Evolutionary conservation across 345 rosid genomes (phyloP).

Genomic region (Eucalyptus marginata): DNA sequence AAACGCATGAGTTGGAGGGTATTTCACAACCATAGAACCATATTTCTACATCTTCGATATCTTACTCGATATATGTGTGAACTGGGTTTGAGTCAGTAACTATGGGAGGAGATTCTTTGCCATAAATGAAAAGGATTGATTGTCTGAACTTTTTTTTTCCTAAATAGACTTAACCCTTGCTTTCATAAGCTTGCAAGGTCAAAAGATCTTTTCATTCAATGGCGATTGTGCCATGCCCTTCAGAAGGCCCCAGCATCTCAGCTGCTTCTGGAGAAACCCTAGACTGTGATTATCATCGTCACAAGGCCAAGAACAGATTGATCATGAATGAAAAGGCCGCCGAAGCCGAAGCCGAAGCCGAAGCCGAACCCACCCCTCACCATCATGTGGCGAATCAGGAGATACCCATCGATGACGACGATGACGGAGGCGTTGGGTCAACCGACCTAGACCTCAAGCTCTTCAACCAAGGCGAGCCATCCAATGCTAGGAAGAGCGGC

Average conservation of each 20-base stretch:
- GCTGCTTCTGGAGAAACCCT: background rate
- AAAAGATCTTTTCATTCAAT: background rate
- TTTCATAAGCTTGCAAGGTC: background rate
- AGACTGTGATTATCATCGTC: background rate
- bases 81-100: background rate
- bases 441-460: background rate
- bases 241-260: background rate
- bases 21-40: background rate
- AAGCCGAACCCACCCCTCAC: background rate
- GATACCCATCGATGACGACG: background rate
- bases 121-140: background rate
- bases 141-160: background rate
- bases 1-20: background rate
- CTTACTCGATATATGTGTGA: background rate
- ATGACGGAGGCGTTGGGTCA: background rate
- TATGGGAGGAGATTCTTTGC: background rate
- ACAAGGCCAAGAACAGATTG: background rate
- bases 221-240: background rate
- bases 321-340: background rate
- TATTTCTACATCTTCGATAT: background rate
- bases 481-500: background rate
- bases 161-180: background rate
- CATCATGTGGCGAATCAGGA: background rate
- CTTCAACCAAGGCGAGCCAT: background rate
- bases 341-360: background rate